These are phyloP conservation scores for Panus rudis DNA, from an alignment of 768 basidiomycete species.

Conservation along the genomic window DNA sequence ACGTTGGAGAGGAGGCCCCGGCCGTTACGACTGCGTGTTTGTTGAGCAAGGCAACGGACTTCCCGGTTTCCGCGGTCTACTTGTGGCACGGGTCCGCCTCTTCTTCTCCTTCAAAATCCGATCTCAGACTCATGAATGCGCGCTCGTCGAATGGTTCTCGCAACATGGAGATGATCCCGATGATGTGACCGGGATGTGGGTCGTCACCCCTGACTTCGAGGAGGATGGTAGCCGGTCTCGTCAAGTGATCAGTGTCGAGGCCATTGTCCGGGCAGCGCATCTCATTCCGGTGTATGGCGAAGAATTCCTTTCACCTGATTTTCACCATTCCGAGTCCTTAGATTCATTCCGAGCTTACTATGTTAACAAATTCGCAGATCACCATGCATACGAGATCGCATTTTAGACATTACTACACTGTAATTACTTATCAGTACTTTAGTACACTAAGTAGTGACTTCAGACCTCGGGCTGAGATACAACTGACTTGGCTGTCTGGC, in stretches of 20 bases:
- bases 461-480: no score
- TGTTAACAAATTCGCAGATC: slow-evolving; percentile 9
- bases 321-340: slow-evolving; percentile 1
- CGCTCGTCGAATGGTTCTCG: slow-evolving; percentile 19
- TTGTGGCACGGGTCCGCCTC: slow-evolving; percentile 20
- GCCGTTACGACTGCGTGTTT: slow-evolving; percentile 17
- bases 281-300: slow-evolving; percentile 8
- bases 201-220: neutral
- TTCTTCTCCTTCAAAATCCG: slow-evolving; percentile 24
- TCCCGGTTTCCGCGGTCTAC: slow-evolving; percentile 22
- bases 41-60: slow-evolving; percentile 20
- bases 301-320: neutral
- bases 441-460: no score
- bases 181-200: slow-evolving; percentile 22
- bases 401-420: no score
- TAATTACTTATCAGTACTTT: no score
- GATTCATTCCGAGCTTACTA: slow-evolving; percentile 7
- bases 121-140: slow-evolving; percentile 14
- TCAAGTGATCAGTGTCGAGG: slow-evolving; percentile 23
- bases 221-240: neutral
- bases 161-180: slow-evolving; percentile 12
- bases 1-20: slow-evolving; percentile 11
- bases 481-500: no score
- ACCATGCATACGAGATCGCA: slow-evolving; percentile 7
- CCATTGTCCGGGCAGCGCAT: slow-evolving; percentile 25